These are phyloP conservation scores for Aspergillus heteromorphus DNA, from an alignment of 495 filamentous ascomycete species.

Conservation along the genomic window DNA sequence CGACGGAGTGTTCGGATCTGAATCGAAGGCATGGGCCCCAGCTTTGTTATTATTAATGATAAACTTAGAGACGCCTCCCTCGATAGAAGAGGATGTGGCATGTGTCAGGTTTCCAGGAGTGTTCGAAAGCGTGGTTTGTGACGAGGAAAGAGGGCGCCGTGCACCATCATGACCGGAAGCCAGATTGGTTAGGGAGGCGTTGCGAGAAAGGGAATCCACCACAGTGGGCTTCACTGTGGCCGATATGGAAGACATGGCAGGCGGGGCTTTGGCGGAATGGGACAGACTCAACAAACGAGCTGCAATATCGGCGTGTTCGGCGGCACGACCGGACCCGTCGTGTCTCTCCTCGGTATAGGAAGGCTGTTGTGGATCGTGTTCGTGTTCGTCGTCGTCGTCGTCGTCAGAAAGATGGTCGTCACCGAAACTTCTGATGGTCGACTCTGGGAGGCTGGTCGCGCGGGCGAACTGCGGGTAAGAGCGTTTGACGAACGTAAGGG, in stretches of 20 bases:
- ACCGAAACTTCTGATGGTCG: slow-evolving; percentile 32
- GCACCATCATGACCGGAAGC: slow-evolving; percentile 29
- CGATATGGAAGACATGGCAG: slow-evolving; percentile 47
- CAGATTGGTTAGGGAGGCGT: slow-evolving; percentile 34
- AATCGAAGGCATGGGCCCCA: slow-evolving; percentile 30
- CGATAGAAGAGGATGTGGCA: slow-evolving; percentile 43
- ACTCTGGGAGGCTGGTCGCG: slow-evolving; percentile 43
- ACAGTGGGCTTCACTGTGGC: slow-evolving; percentile 36
- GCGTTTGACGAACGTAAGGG: slow-evolving; percentile 45
- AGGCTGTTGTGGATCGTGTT: slow-evolving; percentile 17
- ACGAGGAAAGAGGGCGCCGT: slow-evolving; percentile 31
- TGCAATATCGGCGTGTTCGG: slow-evolving; percentile 35
- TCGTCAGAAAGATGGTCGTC: slow-evolving; percentile 12
- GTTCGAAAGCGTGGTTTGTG: slow-evolving; percentile 21
- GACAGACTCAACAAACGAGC: slow-evolving; percentile 37
- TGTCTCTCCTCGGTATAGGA: slow-evolving; percentile 12
- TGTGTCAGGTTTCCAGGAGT: slow-evolving; percentile 26
- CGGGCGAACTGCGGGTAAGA: slow-evolving; percentile 40
- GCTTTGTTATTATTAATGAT: slow-evolving; percentile 35
- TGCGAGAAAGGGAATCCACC: slow-evolving; percentile 30
- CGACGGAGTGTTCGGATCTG: slow-evolving; percentile 45
- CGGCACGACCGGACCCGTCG: slow-evolving; percentile 13
- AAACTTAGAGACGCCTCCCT: slow-evolving; percentile 44
- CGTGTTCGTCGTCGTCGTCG: slow-evolving; percentile 16
- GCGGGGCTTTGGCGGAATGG: slow-evolving; percentile 40